Conservation (phyloP, 1,139 yeast species). For the Arxiozyma bovina region DNA sequence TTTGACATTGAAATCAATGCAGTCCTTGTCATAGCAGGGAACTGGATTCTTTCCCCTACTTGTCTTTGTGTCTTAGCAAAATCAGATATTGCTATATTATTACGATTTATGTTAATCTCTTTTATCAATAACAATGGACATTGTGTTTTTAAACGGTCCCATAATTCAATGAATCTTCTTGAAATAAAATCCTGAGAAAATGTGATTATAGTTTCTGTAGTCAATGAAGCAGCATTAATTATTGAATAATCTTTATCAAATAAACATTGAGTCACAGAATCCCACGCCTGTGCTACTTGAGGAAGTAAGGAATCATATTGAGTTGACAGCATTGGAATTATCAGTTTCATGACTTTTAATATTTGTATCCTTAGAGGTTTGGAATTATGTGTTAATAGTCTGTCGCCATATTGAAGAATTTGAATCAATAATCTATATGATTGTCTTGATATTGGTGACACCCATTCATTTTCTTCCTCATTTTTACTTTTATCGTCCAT, state of each 20-base stretch:
- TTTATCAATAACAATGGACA: slow-evolving; percentile 16
- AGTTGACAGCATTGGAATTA: slow-evolving; percentile 57
- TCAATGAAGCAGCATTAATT: slow-evolving; percentile 31
- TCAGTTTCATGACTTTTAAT: slow-evolving; percentile 40
- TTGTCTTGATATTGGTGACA: slow-evolving; percentile 51
- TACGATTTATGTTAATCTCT: slow-evolving; percentile 5
- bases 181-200: slow-evolving; percentile 45
- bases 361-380: slow-evolving; percentile 47
- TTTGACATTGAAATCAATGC: slow-evolving; percentile 18
- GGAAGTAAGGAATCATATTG: slow-evolving; percentile 56
- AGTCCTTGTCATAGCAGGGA: slow-evolving; percentile 18
- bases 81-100: background rate
- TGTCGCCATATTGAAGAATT: slow-evolving; percentile 60
- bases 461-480: slow-evolving; percentile 39
- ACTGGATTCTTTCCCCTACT: slow-evolving; percentile 3
- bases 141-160: slow-evolving; percentile 30
- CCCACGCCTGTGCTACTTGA: slow-evolving; percentile 64
- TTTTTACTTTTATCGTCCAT: slow-evolving; percentile 5
- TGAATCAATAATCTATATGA: slow-evolving; percentile 51
- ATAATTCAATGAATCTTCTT: slow-evolving; percentile 39
- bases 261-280: slow-evolving; percentile 38
- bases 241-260: slow-evolving; percentile 35
- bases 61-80: slow-evolving; percentile 7
- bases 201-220: slow-evolving; percentile 34
- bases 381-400: slow-evolving; percentile 64